These are phyloP conservation scores for Macrolepiota albuminosa DNA, from an alignment of 768 basidiomycete species.

Conservation along the genomic window DNA sequence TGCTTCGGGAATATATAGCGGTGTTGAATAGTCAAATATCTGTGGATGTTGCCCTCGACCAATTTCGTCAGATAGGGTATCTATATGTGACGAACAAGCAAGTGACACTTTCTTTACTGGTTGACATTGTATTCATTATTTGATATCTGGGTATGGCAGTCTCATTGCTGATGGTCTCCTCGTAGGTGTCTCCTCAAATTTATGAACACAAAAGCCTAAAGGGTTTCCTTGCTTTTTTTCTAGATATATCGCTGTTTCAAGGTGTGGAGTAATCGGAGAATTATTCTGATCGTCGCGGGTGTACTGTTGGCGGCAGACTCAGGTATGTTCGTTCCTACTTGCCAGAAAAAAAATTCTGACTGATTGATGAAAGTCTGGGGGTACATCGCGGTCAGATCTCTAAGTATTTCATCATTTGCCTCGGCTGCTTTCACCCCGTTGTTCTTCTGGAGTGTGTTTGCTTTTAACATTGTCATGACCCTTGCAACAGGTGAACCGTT, in stretches of 20 bases:
- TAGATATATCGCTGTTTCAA: constrained; percentile 1
- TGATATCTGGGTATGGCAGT: neutral
- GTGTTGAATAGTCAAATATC: neutral
- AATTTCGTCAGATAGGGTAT: neutral
- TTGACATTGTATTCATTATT: neutral
- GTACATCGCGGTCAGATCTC: neutral
- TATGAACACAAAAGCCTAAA: neutral
- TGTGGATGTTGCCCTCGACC: neutral
- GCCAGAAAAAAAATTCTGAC: neutral
- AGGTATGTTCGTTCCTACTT: neutral
- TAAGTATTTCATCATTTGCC: neutral
- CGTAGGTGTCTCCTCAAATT: neutral
- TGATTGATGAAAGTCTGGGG: neutral
- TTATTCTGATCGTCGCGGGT: neutral
- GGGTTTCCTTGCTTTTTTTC: neutral
- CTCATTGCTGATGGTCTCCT: constrained; percentile 1
- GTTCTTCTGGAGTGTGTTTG: constrained; percentile 1
- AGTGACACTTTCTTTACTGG: neutral
- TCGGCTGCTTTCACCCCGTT: neutral
- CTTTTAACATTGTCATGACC: neutral
- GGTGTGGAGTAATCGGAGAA: neutral
- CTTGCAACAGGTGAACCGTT: neutral
- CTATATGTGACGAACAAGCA: constrained; percentile 2
- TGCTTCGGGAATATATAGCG: neutral
- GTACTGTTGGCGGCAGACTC: neutral